Evolutionary conservation across 2,329 filamentous ascomycete species (phyloP).

Genomic region (Penicillium hesseltinei): DNA sequence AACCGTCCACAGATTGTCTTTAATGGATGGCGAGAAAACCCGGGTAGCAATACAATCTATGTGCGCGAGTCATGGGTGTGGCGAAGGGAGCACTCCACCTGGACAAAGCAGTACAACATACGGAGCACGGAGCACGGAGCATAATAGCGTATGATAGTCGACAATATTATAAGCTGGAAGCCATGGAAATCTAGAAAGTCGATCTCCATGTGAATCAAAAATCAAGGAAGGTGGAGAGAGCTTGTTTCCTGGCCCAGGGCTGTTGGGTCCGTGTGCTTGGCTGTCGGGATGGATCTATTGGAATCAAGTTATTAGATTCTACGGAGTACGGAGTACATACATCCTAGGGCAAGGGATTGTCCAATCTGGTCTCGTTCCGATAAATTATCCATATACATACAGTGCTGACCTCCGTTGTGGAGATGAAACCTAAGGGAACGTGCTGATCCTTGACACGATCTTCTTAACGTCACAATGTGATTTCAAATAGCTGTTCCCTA

Average conservation of each 20-base stretch:
- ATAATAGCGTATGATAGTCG: neutral
- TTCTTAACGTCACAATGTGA: neutral
- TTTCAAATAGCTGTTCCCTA: neutral
- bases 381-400: neutral
- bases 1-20: neutral
- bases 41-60: neutral
- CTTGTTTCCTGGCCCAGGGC: neutral
- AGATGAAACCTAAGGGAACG: neutral
- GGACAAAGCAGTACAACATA: neutral
- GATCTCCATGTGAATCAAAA: neutral
- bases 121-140: neutral
- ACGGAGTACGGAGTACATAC: too few species aligned
- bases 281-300: conserved; percentile 1
- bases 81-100: neutral
- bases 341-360: neutral
- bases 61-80: neutral
- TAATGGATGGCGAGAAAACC: neutral
- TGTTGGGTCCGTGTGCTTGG: neutral
- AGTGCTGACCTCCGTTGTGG: conserved; percentile 6
- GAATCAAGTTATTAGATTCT: neutral
- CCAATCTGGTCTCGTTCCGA: neutral
- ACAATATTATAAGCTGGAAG: neutral
- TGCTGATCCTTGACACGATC: neutral
- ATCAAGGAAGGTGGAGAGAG: conserved; percentile 5
- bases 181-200: neutral